phyloP scores from a whole-genome alignment of 2,329 filamentous ascomycete species.

The Setomelanomma holmii region DNA sequence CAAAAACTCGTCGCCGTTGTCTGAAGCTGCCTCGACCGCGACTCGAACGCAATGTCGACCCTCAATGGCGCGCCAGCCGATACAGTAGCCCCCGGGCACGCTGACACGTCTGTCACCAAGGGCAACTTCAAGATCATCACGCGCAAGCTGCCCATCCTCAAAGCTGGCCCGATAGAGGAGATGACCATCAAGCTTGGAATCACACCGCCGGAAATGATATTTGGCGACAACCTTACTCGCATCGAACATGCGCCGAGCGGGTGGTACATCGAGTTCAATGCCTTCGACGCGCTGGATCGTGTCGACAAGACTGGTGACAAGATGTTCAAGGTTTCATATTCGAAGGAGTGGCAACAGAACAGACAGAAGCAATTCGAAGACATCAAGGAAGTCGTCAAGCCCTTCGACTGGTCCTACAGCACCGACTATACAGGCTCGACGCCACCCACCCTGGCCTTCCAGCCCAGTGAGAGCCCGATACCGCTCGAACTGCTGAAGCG shows the following conservation, averaged over 20 bases:
- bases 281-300: constrained; percentile 83
- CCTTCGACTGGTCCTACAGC: constrained; percentile 98
- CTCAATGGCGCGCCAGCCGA: constrained; percentile 43
- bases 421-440: constrained; percentile 83
- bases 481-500: constrained; percentile 86
- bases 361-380: constrained; percentile 78
- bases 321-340: constrained; percentile 94
- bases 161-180: constrained; percentile 85
- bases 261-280: constrained; percentile 83
- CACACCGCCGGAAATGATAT: constrained; percentile 97
- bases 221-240: constrained; percentile 87
- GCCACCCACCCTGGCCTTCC: constrained; percentile 46
- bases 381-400: constrained; percentile 92
- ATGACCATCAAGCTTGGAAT: constrained; percentile 83
- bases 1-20: background rate
- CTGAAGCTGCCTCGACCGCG: constrained; percentile 4
- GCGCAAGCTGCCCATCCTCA: constrained; percentile 93
- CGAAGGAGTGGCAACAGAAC: constrained; percentile 81
- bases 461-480: constrained; percentile 64
- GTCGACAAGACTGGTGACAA: constrained; percentile 93
- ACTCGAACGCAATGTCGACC: constrained; percentile 25
- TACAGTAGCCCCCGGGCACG: constrained; percentile 41
- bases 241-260: constrained; percentile 76
- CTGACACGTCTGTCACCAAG: constrained; percentile 46
- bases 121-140: constrained; percentile 75